Base-by-base conservation (phyloP, 2,329 filamentous ascomycete genomes). In the Emydomyces testavorans region DNA sequence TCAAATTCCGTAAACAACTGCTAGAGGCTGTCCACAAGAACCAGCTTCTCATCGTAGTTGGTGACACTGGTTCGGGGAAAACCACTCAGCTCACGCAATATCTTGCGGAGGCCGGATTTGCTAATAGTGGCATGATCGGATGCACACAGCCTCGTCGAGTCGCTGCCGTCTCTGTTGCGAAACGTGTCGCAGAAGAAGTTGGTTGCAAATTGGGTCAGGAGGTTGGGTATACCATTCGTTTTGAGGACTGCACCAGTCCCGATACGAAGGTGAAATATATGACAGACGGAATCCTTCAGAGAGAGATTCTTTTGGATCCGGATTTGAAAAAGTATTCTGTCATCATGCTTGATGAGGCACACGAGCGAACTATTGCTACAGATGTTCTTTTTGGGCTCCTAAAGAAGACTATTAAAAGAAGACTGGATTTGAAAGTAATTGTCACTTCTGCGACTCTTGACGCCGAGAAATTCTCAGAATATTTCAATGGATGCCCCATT, bases 241-340 rank as follows among this genome's bases (percentile, higher is more conserved):
- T 98, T 62, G 92, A 98, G 61, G 92, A 98, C 67, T 85, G 82
- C 62, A 95, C 90, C 0, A 85, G 82, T 54, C 80, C 86, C 1
- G 76, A 82, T 15, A 98, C 92, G 1, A 86, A 82, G 61, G 94
- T 98, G 71, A 98, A 98, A 71, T 98, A 98, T 70, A 95, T 98
- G 90, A 98, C 92, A 13, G 92, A 98, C 60, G 92, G 92, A 66
- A 96, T 96, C 85, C 77, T 98, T 63, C 82, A 95, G 68, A 79
- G 92, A 71, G 92, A 98, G 69, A 88, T 95, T 62, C 75, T 98
- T 44, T 76, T 95, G 56, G 92, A 98, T 62, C 85, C 89, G 0
- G 84, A 94, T 58, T 70, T 98, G 55, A 84, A 77, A 60, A 80
- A 85, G 55, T 98, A 98, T 62, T 94, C 88, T 0, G 87, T 92